These are phyloP conservation scores for Blastobotrys buckinghamii DNA, from an alignment of 1,139 yeast genomes.

Conservation along the genomic window DNA sequence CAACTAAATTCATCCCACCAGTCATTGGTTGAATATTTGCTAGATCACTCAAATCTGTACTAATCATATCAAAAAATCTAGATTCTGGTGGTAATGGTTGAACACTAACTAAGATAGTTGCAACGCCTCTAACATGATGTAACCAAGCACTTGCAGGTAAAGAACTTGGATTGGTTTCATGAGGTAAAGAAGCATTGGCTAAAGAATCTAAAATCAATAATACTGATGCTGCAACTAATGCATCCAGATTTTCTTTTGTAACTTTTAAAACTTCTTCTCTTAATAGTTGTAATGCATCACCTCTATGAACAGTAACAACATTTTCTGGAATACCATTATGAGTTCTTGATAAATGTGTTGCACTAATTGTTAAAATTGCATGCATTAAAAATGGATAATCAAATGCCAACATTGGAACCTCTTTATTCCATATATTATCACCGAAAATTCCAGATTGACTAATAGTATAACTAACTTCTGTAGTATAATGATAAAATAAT, in stretches of 20 bases:
- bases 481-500: conserved; percentile 81
- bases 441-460: conserved; percentile 89
- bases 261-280: conserved; percentile 84
- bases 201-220: conserved; percentile 86
- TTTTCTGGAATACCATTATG: conserved; percentile 55
- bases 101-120: conserved; percentile 87
- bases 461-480: conserved; percentile 78
- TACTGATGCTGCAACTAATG: conserved; percentile 86
- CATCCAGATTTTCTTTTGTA: conserved; percentile 81
- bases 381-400: conserved; percentile 90
- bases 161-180: conserved; percentile 35
- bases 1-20: conserved; percentile 15
- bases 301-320: conserved; percentile 80
- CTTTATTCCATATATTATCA: conserved; percentile 78
- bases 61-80: conserved; percentile 33
- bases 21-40: conserved; percentile 40
- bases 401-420: conserved; percentile 84
- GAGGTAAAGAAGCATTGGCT: conserved; percentile 84
- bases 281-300: conserved; percentile 73
- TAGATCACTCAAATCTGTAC: conserved; percentile 72
- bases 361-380: conserved; percentile 80
- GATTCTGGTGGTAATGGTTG: conserved; percentile 80
- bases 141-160: conserved; percentile 95
- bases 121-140: conserved; percentile 95
- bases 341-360: conserved; percentile 77